Conservation (phyloP, 139 green algal genomes). For the Desmodesmus armatus region DNA sequence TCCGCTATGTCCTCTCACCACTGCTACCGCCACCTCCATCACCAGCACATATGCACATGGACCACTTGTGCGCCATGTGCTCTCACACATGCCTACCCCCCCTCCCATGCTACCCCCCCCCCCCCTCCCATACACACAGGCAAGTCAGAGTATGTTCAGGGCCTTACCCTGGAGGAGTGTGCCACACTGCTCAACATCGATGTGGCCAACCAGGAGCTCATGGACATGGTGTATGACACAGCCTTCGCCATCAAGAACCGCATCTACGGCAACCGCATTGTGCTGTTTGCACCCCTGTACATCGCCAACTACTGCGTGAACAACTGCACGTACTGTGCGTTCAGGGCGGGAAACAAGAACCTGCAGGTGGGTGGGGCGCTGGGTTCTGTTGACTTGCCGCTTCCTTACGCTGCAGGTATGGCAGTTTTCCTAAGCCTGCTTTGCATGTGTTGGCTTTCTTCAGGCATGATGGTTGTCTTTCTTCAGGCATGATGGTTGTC, state of each 20-base stretch:
- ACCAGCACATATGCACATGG: background rate
- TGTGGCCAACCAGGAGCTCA: conserved; percentile 54
- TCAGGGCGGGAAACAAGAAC: conserved; percentile 70
- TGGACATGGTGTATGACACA: conserved; percentile 73
- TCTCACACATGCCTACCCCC: too few species aligned
- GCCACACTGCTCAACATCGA: conserved; percentile 80
- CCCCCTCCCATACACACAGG: conserved; percentile 14
- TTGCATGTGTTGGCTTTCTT: too few species aligned
- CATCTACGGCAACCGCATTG: conserved; percentile 84
- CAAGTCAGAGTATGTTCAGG: conserved; percentile 60
- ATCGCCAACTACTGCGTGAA: conserved; percentile 83
- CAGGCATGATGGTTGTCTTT: too few species aligned
- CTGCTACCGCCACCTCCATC: background rate
- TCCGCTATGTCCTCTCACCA: too few species aligned
- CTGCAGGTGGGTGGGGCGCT: conserved; percentile 44
- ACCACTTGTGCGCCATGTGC: background rate
- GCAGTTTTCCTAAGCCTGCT: too few species aligned
- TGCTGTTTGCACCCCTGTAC: conserved; percentile 81
- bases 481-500: too few species aligned
- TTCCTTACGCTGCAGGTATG: too few species aligned
- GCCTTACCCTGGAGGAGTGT: conserved; percentile 72
- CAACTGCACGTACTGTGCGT: conserved; percentile 81
- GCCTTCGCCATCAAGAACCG: conserved; percentile 77
- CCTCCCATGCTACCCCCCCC: too few species aligned
- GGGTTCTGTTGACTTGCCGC: too few species aligned